Evolutionary conservation across 176 grass and related monocot genomes (phyloP).

Genomic region (Ensete glaucum): DNA sequence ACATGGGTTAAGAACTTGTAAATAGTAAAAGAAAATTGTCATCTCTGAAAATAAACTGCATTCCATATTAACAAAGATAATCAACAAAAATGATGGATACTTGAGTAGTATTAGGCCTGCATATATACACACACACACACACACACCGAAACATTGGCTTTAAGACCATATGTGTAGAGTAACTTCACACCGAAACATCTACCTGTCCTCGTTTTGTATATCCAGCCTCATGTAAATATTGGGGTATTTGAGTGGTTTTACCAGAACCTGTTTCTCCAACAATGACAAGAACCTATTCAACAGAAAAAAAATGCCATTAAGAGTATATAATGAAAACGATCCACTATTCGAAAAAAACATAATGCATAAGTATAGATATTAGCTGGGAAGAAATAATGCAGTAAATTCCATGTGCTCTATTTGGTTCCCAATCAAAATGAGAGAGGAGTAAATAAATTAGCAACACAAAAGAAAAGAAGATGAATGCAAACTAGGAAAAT

Average conservation of each 20-base stretch:
- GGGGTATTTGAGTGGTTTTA: slow-evolving; percentile 96
- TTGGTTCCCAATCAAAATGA: background rate
- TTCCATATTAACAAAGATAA: too few relatives aligned
- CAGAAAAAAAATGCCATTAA: background rate
- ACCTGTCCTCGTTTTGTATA: slow-evolving; percentile 73
- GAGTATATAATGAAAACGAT: background rate
- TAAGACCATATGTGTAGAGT: background rate
- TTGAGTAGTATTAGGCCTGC: too few relatives aligned
- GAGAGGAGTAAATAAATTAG: background rate
- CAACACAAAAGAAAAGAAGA: background rate
- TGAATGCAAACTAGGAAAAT: background rate
- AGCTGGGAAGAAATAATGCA: background rate
- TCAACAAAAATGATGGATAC: too few relatives aligned
- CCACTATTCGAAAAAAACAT: slow-evolving; percentile 4
- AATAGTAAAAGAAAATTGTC: too few relatives aligned
- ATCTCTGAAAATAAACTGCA: too few relatives aligned
- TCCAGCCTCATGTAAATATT: slow-evolving; percentile 94
- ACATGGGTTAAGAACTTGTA: too few relatives aligned
- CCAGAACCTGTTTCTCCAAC: slow-evolving; percentile 97
- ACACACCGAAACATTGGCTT: background rate
- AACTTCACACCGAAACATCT: background rate
- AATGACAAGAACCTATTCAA: slow-evolving; percentile 73
- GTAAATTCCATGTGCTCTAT: too few relatives aligned
- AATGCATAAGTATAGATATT: background rate
- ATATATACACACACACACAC: too few relatives aligned